Evolutionary conservation across 2,329 filamentous ascomycete genomes (phyloP).

Genomic region (Cladosporium colombiae): DNA sequence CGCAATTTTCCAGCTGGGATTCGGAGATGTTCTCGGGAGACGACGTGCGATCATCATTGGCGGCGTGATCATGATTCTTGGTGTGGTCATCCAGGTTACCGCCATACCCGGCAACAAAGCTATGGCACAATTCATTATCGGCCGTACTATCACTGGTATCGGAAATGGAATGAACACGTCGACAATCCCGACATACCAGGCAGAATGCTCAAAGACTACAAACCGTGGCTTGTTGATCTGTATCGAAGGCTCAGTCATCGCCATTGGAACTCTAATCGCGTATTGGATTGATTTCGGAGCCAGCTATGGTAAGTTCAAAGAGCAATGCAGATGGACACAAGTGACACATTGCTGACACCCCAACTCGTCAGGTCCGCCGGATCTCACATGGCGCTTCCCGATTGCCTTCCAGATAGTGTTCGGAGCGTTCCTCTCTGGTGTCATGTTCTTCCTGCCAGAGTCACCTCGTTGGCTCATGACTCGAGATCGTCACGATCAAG

Average conservation of each 20-base stretch:
- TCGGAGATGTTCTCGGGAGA: constrained; percentile 12
- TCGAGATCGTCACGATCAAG: constrained; percentile 17
- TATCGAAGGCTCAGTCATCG: constrained; percentile 11
- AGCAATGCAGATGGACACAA: neutral
- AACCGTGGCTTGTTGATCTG: constrained; percentile 45
- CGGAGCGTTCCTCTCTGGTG: constrained; percentile 8
- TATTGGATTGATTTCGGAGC: constrained; percentile 50
- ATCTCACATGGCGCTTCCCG: constrained; percentile 36
- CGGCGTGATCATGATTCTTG: constrained; percentile 48
- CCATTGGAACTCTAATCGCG: constrained; percentile 45
- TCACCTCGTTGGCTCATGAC: constrained; percentile 23
- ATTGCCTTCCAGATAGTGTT: constrained; percentile 20
- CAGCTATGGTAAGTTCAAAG: constrained; percentile 32
- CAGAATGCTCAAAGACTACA: constrained; percentile 52
- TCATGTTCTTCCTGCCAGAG: constrained; percentile 22
- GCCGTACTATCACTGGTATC: constrained; percentile 52
- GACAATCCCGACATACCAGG: constrained; percentile 52
- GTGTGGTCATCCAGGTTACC: constrained; percentile 49
- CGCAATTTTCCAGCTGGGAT: constrained; percentile 13
- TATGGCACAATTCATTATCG: constrained; percentile 49
- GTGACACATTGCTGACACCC: neutral
- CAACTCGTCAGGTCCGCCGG: constrained; percentile 31
- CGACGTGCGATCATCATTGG: constrained; percentile 13
- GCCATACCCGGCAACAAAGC: constrained; percentile 45
- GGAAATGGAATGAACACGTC: constrained; percentile 54